Conservation (phyloP, 768 basidiomycete genomes). For the Auriculariales sp. region DNA sequence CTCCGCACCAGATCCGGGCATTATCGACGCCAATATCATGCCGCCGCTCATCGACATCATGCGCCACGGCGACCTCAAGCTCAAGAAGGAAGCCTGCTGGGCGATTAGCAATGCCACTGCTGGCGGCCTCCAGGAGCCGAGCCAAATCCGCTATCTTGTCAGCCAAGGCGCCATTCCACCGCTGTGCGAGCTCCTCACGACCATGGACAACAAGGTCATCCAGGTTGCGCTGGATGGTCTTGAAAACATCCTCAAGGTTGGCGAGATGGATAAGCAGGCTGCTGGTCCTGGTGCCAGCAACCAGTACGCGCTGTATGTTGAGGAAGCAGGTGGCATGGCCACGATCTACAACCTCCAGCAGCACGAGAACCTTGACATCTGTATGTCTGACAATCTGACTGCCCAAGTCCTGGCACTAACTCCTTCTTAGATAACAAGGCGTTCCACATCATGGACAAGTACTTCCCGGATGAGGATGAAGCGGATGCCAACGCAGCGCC, state of each 20-base stretch:
- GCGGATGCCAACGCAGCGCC: conserved; percentile 68
- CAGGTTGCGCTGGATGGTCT: conserved; percentile 95
- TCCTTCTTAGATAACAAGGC: conserved; percentile 99
- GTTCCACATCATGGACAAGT: conserved; percentile 96
- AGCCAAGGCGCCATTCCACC: conserved; percentile 98
- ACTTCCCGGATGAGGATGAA: conserved; percentile 97
- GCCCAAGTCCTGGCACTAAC: too few relatives aligned
- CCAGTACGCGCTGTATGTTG: conserved; percentile 86
- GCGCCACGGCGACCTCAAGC: conserved; percentile 96
- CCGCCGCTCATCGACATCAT: conserved; percentile 98
- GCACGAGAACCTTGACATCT: conserved; percentile 98
- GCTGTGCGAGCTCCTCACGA: conserved; percentile 85
- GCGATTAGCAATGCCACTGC: conserved; percentile 98
- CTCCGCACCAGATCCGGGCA: conserved; percentile 76
- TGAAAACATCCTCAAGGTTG: conserved; percentile 96
- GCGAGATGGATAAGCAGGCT: conserved; percentile 83
- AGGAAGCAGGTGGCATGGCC: conserved; percentile 98
- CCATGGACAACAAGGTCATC: conserved; percentile 99
- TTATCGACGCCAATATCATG: conserved; percentile 92
- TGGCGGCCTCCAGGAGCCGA: conserved; percentile 89
- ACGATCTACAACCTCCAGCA: conserved; percentile 98
- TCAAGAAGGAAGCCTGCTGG: conserved; percentile 99
- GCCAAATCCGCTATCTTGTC: conserved; percentile 96
- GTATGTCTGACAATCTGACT: too few relatives aligned
- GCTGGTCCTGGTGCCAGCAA: conserved; percentile 73